A percentile compares a stretch with the other conserved stretches of the same genome.
Evolutionary conservation across 768 basidiomycete genomes (phyloP).

Genomic region (Termitomyces sp.): DNA sequence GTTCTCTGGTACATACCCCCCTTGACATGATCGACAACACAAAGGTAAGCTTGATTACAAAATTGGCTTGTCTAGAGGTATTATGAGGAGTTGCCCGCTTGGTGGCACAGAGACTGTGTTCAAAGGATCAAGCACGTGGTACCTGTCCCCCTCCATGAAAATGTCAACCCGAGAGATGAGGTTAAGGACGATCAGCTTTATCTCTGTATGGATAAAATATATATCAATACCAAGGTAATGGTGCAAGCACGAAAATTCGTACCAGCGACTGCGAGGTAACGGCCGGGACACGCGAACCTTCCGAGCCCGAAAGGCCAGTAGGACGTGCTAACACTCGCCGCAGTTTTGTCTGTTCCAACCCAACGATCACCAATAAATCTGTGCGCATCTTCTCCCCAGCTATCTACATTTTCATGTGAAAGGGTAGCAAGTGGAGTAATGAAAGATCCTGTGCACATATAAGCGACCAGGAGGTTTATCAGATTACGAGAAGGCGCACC

Average conservation of each 20-base stretch:
- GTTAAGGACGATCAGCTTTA: too few species aligned
- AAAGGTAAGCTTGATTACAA: too few species aligned
- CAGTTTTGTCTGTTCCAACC: constrained; percentile 6
- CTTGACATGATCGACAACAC: too few species aligned
- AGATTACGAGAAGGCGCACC: neutral
- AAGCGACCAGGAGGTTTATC: neutral
- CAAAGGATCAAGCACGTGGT: too few species aligned
- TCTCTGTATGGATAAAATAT: too few species aligned
- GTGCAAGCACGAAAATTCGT: neutral
- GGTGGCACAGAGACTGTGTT: too few species aligned
- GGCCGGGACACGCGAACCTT: constrained; percentile 4
- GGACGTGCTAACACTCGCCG: constrained; percentile 1
- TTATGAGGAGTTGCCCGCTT: too few species aligned
- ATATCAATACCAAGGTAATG: neutral
- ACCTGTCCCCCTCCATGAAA: too few species aligned
- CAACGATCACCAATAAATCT: constrained; percentile 5
- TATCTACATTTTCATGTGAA: neutral
- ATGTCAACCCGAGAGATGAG: too few species aligned
- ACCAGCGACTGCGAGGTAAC: constrained; percentile 3
- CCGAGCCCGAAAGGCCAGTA: constrained; percentile 7
- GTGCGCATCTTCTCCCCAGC: constrained; percentile 6
- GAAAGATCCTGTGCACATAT: neutral
- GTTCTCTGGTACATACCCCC: too few species aligned
- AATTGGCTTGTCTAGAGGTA: too few species aligned
- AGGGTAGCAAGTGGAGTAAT: constrained; percentile 2